These are phyloP conservation scores for Suillus plorans DNA, from an alignment of 768 basidiomycete species.

Conservation along the genomic window DNA sequence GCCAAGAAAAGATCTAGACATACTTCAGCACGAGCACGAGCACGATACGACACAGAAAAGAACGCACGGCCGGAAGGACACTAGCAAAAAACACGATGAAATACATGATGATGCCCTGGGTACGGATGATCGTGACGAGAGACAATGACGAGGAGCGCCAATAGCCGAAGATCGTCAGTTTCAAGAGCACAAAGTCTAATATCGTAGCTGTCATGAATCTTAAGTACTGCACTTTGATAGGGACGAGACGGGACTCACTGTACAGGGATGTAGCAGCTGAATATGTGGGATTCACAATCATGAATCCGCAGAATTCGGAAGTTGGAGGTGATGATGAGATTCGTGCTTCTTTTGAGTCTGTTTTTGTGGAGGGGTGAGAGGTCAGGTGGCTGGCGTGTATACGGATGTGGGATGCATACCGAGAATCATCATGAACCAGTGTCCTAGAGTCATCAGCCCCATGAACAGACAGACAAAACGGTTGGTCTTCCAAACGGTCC, in stretches of 20 bases:
- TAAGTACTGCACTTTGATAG: background rate
- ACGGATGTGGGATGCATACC: conserved; percentile 4
- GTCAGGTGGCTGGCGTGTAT: background rate
- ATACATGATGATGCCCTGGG: conserved; percentile 23
- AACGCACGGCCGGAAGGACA: conserved; percentile 10
- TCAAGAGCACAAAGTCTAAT: conserved; percentile 21
- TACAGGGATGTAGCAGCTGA: conserved; percentile 12
- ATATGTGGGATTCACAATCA: conserved; percentile 1
- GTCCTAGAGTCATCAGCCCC: conserved; percentile 13
- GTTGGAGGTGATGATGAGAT: background rate
- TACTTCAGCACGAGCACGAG: background rate
- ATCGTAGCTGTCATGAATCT: conserved; percentile 12
- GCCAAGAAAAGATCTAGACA: background rate
- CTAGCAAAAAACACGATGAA: conserved; percentile 16
- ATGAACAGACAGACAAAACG: conserved; percentile 18
- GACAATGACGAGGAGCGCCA: conserved; percentile 10
- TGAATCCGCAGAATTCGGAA: conserved; percentile 6
- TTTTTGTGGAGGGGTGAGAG: background rate
- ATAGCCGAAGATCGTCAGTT: conserved; percentile 16
- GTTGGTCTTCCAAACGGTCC: conserved; percentile 27
- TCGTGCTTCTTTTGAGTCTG: conserved; percentile 17
- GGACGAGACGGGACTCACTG: conserved; percentile 12
- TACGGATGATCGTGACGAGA: conserved; percentile 12
- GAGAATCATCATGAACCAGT: conserved; percentile 22
- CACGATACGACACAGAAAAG: background rate